Conservation (phyloP, 345 rosid species). For the Citropsis articulata region DNA sequence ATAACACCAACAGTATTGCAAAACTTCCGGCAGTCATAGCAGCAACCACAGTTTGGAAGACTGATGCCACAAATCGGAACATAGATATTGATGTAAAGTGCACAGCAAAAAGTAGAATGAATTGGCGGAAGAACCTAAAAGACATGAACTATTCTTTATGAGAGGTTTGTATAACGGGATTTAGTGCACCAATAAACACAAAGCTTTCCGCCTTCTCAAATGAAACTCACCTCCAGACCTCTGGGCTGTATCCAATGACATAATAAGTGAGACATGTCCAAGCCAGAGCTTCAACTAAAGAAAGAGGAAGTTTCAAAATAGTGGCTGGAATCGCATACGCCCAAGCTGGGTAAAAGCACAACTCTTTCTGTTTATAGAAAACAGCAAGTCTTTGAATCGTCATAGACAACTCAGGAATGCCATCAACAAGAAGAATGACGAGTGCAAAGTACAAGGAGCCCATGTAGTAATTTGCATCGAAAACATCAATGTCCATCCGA, state of each 20-base stretch:
- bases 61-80: background rate
- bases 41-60: background rate
- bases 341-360: slow-evolving; percentile 56
- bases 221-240: slow-evolving; percentile 23
- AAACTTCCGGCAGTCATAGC: background rate
- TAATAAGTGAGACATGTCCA: slow-evolving; percentile 70
- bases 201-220: background rate
- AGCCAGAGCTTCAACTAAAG: slow-evolving; percentile 42
- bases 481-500: slow-evolving; percentile 43
- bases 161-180: too few species aligned
- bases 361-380: slow-evolving; percentile 54
- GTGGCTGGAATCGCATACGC: slow-evolving; percentile 56
- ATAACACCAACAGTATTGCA: background rate
- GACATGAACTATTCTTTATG: background rate
- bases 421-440: slow-evolving; percentile 37
- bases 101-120: background rate
- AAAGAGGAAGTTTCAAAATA: slow-evolving; percentile 44
- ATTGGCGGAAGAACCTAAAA: background rate
- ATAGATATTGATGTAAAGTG: background rate
- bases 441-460: slow-evolving; percentile 47
- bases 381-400: slow-evolving; percentile 45
- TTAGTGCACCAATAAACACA: background rate
- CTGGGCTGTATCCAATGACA: slow-evolving; percentile 72
- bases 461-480: slow-evolving; percentile 50
- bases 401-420: slow-evolving; percentile 43